Evolutionary conservation across 2,329 filamentous ascomycete genomes (phyloP).

Genomic region (Celoporthe dispersa): DNA sequence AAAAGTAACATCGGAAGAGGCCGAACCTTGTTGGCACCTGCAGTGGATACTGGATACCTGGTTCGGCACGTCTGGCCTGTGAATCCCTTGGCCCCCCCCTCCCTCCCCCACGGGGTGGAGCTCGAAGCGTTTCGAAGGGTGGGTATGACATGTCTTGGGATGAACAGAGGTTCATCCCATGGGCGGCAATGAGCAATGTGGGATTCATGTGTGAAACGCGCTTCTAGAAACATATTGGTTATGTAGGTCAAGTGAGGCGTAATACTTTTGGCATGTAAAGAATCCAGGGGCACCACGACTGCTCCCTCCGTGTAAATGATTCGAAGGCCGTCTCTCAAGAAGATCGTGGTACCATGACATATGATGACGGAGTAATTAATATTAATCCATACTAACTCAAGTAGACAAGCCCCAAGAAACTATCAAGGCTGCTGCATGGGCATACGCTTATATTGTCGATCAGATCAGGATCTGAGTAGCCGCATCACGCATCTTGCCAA

Average conservation of each 20-base stretch:
- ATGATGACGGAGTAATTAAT: not conserved
- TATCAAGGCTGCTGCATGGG: not conserved
- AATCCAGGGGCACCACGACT: not conserved
- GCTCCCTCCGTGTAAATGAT: not conserved
- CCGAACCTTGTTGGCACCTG: not conserved
- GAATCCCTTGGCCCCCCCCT: not conserved
- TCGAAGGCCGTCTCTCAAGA: not conserved
- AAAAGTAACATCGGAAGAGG: not conserved
- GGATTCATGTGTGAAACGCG: not conserved
- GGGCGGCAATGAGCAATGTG: not conserved
- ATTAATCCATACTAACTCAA: not conserved
- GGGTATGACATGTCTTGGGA: not conserved
- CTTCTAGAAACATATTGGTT: not conserved
- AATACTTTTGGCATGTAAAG: not conserved
- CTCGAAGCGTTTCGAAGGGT: not conserved
- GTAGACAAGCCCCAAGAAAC: not conserved
- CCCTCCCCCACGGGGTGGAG: not conserved
- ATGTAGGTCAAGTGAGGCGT: not conserved
- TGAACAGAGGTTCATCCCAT: not conserved
- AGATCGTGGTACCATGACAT: not conserved
- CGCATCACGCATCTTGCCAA: not conserved
- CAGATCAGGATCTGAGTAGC: not conserved
- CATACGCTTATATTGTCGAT: not conserved
- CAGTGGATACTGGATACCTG: not conserved
- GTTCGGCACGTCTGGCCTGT: not conserved